Evolutionary conservation across 441 rosid genomes (phyloP).

Genomic region (Melianthus villosus): DNA sequence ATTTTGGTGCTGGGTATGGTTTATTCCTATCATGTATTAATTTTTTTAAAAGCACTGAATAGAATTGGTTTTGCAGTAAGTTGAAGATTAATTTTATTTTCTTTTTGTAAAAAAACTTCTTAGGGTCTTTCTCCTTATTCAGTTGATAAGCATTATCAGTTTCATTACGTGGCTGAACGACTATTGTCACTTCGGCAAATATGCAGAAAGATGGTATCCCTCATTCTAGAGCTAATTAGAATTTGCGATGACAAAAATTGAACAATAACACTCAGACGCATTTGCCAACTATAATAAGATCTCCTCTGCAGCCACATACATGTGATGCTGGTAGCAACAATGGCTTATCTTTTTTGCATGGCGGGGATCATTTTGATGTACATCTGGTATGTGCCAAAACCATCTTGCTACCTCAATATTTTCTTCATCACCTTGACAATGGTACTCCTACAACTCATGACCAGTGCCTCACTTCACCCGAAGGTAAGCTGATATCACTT

Average conservation of each 20-base stretch:
- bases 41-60: constrained; percentile 9
- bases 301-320: constrained; percentile 45
- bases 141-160: constrained; percentile 76
- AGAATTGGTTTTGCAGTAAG: constrained; percentile 6
- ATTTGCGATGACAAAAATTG: too few species aligned
- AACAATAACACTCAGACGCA: background rate
- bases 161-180: constrained; percentile 80
- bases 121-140: constrained; percentile 92
- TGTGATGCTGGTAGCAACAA: constrained; percentile 56
- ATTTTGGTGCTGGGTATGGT: constrained; percentile 93
- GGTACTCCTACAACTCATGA: constrained; percentile 84
- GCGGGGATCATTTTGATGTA: constrained; percentile 77
- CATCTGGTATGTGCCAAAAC: constrained; percentile 80
- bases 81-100: constrained; percentile 6
- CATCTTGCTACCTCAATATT: constrained; percentile 79
- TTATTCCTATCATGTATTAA: constrained; percentile 16
- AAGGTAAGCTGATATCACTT: constrained; percentile 28
- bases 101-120: constrained; percentile 11
- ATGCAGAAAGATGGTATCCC: constrained; percentile 61
- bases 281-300: constrained; percentile 2
- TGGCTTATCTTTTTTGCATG: constrained; percentile 55
- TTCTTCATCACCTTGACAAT: constrained; percentile 88
- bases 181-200: constrained; percentile 48
- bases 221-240: background rate
- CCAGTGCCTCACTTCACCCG: constrained; percentile 76